Evolutionary conservation across 768 basidiomycete species (phyloP).

Genomic region (Cytidiella melzeri): DNA sequence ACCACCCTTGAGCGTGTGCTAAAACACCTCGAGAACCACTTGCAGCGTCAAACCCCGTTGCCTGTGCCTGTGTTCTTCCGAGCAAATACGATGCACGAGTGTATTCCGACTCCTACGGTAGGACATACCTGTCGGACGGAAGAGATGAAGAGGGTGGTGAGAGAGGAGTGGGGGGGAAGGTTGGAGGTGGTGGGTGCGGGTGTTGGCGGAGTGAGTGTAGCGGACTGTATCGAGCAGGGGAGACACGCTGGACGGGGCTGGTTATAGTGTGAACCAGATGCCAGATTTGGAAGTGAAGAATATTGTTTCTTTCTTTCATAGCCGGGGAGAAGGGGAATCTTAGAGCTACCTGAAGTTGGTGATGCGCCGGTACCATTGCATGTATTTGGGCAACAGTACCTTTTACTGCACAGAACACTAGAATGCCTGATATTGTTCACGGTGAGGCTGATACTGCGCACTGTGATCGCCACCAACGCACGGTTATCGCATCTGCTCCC

Average conservation of each 20-base stretch:
- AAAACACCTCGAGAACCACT: constrained; percentile 18
- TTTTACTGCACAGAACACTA: too few relatives aligned
- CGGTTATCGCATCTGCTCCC: too few relatives aligned
- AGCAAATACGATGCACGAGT: constrained; percentile 49
- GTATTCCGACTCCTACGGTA: constrained; percentile 73
- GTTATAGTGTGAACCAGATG: too few relatives aligned
- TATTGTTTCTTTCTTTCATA: too few relatives aligned
- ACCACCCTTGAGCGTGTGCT: constrained; percentile 24
- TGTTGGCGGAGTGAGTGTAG: constrained; percentile 80
- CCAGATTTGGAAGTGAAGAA: too few relatives aligned
- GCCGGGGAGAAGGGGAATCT: too few relatives aligned
- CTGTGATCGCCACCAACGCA: too few relatives aligned
- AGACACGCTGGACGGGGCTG: constrained; percentile 35
- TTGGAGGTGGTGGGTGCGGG: constrained; percentile 79
- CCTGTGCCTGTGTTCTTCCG: constrained; percentile 53
- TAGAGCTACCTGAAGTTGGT: too few relatives aligned
- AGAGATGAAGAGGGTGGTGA: constrained; percentile 44
- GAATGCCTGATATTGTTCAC: too few relatives aligned
- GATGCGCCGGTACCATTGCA: too few relatives aligned
- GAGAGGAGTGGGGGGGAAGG: constrained; percentile 29
- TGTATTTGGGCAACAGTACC: too few relatives aligned
- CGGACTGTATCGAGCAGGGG: constrained; percentile 78
- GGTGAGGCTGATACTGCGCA: too few relatives aligned
- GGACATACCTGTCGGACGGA: constrained; percentile 70
- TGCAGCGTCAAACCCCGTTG: constrained; percentile 17